These are phyloP conservation scores for Eimeria acervulina DNA, from an alignment of 169 alveolate genomes.

Conservation along the genomic window DNA sequence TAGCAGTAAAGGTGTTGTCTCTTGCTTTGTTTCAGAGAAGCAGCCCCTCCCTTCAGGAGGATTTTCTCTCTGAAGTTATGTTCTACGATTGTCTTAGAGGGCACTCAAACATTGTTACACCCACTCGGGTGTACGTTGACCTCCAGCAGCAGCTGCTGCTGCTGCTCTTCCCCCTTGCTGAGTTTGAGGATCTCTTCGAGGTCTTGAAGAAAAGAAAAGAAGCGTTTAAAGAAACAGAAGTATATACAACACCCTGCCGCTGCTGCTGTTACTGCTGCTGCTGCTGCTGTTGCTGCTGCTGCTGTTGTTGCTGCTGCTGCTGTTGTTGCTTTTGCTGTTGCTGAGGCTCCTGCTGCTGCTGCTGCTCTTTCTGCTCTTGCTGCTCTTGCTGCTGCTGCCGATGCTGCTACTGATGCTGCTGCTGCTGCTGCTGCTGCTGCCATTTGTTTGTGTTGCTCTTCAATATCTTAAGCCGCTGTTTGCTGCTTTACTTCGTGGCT, in stretches of 20 bases:
- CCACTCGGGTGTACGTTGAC: constrained; percentile 72
- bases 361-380: no score
- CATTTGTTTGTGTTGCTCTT: no score
- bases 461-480: no score
- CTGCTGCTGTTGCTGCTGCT: no score
- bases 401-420: no score
- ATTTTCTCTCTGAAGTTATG: constrained; percentile 51
- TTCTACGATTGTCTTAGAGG: constrained; percentile 50
- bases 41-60: constrained; percentile 64
- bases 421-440: no score
- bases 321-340: background rate
- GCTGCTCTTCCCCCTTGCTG: constrained; percentile 69
- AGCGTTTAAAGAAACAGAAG: constrained; percentile 63
- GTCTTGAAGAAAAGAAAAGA: constrained; percentile 57
- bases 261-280: no score
- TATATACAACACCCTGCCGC: background rate
- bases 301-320: background rate
- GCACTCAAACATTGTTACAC: constrained; percentile 36
- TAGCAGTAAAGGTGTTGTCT: constrained; percentile 69
- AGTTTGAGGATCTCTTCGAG: constrained; percentile 73
- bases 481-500: no score
- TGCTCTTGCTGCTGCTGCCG: background rate
- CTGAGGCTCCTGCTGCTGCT: no score
- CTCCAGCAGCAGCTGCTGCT: constrained; percentile 62
- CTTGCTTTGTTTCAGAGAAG: constrained; percentile 32